These are phyloP conservation scores for Arthrinium phaeospermum DNA, from an alignment of 2,329 filamentous ascomycete species.

Conservation along the genomic window DNA sequence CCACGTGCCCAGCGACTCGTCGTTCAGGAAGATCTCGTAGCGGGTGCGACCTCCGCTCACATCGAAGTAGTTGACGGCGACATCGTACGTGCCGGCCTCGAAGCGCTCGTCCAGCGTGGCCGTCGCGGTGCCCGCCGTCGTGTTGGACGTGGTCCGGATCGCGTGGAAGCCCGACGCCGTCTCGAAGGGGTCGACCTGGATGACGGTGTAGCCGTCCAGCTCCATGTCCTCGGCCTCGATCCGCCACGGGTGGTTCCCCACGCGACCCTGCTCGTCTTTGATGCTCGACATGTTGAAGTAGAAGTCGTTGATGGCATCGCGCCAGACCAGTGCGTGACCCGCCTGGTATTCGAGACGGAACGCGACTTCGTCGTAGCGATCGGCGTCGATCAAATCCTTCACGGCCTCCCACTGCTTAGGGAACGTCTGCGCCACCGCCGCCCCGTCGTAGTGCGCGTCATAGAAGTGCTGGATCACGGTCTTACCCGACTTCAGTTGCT, in stretches of 20 bases:
- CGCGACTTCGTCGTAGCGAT: conserved; percentile 64
- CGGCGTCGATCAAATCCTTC: conserved; percentile 60
- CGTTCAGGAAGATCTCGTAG: conserved; percentile 61
- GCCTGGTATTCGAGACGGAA: conserved; percentile 69
- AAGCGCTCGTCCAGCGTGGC: conserved; percentile 47
- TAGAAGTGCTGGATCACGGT: conserved; percentile 67
- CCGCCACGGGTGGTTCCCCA: conserved; percentile 67
- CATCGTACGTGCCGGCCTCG: conserved; percentile 61
- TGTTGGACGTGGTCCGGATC: conserved; percentile 61
- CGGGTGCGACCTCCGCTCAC: conserved; percentile 61
- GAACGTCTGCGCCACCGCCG: conserved; percentile 66
- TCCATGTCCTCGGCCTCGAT: conserved; percentile 72
- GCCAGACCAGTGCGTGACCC: conserved; percentile 73
- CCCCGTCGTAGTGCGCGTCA: conserved; percentile 58
- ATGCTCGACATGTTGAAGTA: conserved; percentile 68
- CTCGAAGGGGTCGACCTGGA: conserved; percentile 62
- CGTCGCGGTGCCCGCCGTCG: conserved; percentile 54
- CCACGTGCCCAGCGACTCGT: conserved; percentile 61
- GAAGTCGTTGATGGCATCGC: conserved; percentile 69
- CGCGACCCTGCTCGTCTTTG: conserved; percentile 59
- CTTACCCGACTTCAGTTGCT: conserved; percentile 64
- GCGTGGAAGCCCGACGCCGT: conserved; percentile 60
- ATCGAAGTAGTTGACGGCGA: conserved; percentile 73
- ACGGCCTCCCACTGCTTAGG: conserved; percentile 59
- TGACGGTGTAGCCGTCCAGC: conserved; percentile 61